A percentile compares a stretch with the other conserved stretches of the same genome.
Evolutionary conservation across 108 stramenopile genomes (phyloP).

Genomic region (Cyclotella sp.): DNA sequence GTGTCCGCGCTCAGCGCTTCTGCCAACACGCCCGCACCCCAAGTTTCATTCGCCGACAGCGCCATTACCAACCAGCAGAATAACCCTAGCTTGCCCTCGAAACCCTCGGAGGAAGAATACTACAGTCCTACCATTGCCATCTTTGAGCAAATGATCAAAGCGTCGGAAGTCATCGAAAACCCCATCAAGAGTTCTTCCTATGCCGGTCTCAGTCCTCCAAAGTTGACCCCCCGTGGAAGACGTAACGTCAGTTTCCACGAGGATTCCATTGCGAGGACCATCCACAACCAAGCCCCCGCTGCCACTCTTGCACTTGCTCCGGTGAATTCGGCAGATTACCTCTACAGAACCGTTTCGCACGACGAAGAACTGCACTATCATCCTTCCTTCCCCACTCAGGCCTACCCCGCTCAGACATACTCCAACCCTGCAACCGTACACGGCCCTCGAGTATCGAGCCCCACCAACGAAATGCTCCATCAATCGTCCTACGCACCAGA

Average conservation of each 20-base stretch:
- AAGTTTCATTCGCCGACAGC: slow-evolving; percentile 43
- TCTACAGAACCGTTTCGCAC: slow-evolving; percentile 25
- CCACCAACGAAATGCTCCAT: not conserved
- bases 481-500: slow-evolving; percentile 7
- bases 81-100: not conserved
- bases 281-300: not conserved
- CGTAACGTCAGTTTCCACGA: not conserved
- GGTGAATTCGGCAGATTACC: not conserved
- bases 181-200: slow-evolving; percentile 9
- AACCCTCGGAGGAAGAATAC: slow-evolving; percentile 31
- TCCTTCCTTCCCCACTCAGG: not conserved
- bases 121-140: slow-evolving; percentile 51
- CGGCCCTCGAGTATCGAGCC: not conserved
- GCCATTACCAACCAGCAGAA: not conserved
- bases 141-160: slow-evolving; percentile 56
- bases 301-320: not conserved
- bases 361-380: slow-evolving; percentile 17
- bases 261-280: not conserved
- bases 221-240: slow-evolving; percentile 27
- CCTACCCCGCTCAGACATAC: not conserved
- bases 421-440: not conserved
- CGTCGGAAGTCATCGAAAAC: slow-evolving; percentile 39
- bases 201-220: slow-evolving; percentile 42
- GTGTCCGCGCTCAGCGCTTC: not conserved
- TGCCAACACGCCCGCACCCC: slow-evolving; percentile 30